These are phyloP conservation scores for Exobasidium cylindrosporum DNA, from an alignment of 1,284 basidiomycete species.

Conservation along the genomic window DNA sequence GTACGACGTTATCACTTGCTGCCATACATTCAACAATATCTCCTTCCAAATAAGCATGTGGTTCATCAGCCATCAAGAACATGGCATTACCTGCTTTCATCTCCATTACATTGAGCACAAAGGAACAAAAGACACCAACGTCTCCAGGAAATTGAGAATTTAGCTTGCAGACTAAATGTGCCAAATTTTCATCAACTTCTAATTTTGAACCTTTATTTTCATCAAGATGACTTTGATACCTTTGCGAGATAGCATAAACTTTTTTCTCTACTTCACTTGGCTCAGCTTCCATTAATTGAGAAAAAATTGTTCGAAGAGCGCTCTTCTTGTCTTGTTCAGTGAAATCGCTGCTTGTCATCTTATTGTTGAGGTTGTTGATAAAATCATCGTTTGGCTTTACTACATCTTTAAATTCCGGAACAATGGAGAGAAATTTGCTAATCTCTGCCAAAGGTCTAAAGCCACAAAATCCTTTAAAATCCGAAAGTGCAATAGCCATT, in stretches of 20 bases:
- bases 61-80: conserved; percentile 91
- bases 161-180: conserved; percentile 70
- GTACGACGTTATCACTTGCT: conserved; percentile 83
- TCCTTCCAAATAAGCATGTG: conserved; percentile 84
- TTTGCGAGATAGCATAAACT: conserved; percentile 4
- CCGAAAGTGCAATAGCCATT: conserved; percentile 91
- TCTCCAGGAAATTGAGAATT: conserved; percentile 84
- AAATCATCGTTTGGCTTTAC: conserved; percentile 14
- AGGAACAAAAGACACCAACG: conserved; percentile 90
- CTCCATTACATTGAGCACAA: conserved; percentile 81
- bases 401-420: conserved; percentile 71
- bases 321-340: conserved; percentile 11
- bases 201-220: conserved; percentile 5
- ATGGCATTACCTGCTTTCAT: conserved; percentile 82
- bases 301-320: conserved; percentile 32
- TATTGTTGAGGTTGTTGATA: not conserved
- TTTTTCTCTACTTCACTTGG: conserved; percentile 11
- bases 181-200: conserved; percentile 25
- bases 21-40: conserved; percentile 55
- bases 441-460: conserved; percentile 78
- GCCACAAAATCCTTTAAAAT: conserved; percentile 86
- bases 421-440: conserved; percentile 65
- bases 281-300: conserved; percentile 33
- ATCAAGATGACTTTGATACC: conserved; percentile 12
- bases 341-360: not conserved